Evolutionary conservation across 495 filamentous ascomycete species (phyloP).

Genomic region (Bryoglossum gracile): DNA sequence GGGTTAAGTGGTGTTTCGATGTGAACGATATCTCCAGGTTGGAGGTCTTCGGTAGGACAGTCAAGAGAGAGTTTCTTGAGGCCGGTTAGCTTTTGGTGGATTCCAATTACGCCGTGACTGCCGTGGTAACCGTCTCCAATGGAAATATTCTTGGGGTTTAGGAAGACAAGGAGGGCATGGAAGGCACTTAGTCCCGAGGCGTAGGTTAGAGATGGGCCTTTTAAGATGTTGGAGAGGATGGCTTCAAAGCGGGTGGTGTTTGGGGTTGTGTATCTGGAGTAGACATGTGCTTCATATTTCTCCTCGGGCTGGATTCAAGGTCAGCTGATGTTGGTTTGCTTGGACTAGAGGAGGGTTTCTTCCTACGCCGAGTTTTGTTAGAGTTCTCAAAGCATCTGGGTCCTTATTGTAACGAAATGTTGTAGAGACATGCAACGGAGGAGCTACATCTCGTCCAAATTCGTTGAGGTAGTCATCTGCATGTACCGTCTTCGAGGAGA

Average conservation of each 20-base stretch:
- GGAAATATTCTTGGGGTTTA: conserved; percentile 71
- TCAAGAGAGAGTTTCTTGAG: conserved; percentile 59
- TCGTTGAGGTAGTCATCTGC: conserved; percentile 72
- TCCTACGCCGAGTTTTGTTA: conserved; percentile 33
- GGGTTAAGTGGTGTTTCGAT: conserved; percentile 92
- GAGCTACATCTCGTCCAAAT: conserved; percentile 70
- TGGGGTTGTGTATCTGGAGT: conserved; percentile 70
- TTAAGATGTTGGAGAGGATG: conserved; percentile 64
- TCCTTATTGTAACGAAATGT: conserved; percentile 75
- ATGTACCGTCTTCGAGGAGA: conserved; percentile 73
- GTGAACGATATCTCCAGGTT: conserved; percentile 76
- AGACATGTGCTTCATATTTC: conserved; percentile 52
- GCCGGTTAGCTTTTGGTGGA: conserved; percentile 65
- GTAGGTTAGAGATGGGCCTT: conserved; percentile 66
- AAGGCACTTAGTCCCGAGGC: conserved; percentile 80
- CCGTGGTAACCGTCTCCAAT: conserved; percentile 88
- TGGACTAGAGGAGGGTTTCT: too few species aligned
- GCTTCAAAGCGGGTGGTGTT: conserved; percentile 79
- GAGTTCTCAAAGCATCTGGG: conserved; percentile 52
- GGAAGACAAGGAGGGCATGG: conserved; percentile 67
- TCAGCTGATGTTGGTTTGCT: conserved; percentile 23
- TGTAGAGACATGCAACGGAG: conserved; percentile 78
- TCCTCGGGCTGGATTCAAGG: conserved; percentile 29
- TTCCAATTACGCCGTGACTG: conserved; percentile 70
- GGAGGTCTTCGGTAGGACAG: conserved; percentile 46